Conservation (phyloP, 1,284 basidiomycete genomes). For the Salmacisia buchloeana region DNA sequence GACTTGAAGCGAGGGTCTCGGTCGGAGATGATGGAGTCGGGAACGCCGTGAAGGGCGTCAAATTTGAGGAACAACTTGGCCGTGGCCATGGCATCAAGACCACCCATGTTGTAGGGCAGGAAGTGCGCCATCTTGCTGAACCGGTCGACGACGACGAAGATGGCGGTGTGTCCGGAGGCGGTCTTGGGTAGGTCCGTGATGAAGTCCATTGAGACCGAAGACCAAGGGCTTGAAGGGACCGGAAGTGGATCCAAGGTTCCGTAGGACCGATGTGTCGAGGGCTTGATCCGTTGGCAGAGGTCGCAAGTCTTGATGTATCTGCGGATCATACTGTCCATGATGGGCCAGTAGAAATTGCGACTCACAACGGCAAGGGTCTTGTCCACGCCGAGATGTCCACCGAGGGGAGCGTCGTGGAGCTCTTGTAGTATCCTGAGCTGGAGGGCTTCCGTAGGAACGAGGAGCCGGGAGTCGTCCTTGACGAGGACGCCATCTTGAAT, state of each 20-base stretch:
- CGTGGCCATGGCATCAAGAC: neutral
- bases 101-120: conserved; percentile 10
- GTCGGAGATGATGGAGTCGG: neutral
- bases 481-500: no score
- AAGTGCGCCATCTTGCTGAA: conserved; percentile 17
- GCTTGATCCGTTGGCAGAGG: neutral
- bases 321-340: no score
- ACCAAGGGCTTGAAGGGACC: neutral
- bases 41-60: neutral
- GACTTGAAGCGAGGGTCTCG: conserved; percentile 5
- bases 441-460: no score
- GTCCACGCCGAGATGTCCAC: conserved; percentile 54
- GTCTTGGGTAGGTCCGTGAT: conserved; percentile 3
- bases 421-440: conserved; percentile 26
- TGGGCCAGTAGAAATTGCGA: conserved; percentile 49
- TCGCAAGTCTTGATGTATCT: neutral
- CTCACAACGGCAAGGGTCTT: conserved; percentile 49
- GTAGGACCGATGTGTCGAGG: neutral
- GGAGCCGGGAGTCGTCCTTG: no score
- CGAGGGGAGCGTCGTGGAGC: conserved; percentile 30
- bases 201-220: neutral
- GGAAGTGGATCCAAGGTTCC: neutral
- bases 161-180: conserved; percentile 1
- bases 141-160: conserved; percentile 12
- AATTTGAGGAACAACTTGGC: conserved; percentile 3